Evolutionary conservation across 306 rosid species (phyloP).

Genomic region (Dalbergia oliveri): DNA sequence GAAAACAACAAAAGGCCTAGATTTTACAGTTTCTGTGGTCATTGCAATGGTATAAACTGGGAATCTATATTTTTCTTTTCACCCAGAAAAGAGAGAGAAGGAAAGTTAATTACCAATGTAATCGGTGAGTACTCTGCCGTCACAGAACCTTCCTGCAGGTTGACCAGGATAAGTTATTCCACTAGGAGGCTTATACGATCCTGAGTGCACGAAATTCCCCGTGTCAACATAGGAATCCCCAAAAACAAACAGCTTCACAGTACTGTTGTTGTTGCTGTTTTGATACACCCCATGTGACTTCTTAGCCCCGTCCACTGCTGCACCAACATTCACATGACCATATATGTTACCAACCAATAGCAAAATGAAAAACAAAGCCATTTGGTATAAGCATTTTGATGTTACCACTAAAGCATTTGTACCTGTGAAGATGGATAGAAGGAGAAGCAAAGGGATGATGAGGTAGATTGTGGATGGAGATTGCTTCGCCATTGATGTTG

Average conservation of each 20-base stretch:
- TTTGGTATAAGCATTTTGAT: neutral
- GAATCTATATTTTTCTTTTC: too few relatives aligned
- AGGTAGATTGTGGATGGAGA: neutral
- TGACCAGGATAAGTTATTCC: conserved; percentile 65
- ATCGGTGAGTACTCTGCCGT: conserved; percentile 69
- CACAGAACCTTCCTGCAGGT: conserved; percentile 67
- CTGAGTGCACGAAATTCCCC: conserved; percentile 51
- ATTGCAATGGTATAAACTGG: too few relatives aligned
- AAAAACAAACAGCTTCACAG: conserved; percentile 56
- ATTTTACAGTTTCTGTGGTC: too few relatives aligned
- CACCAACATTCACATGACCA: neutral
- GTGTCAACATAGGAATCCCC: conserved; percentile 70
- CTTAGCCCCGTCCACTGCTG: conserved; percentile 43
- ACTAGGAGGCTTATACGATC: conserved; percentile 50
- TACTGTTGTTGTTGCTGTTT: neutral
- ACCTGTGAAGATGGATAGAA: conserved; percentile 27
- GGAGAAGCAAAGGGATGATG: neutral
- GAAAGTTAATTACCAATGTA: conserved; percentile 50
- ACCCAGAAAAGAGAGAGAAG: neutral
- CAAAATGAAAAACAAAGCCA: neutral
- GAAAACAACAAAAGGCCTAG: too few relatives aligned
- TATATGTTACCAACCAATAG: neutral
- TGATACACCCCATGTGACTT: neutral
- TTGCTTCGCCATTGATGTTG: neutral
- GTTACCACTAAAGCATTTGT: neutral